Base-by-base conservation (phyloP, 176 grass and related monocot genomes). In the Otatea glauca region DNA sequence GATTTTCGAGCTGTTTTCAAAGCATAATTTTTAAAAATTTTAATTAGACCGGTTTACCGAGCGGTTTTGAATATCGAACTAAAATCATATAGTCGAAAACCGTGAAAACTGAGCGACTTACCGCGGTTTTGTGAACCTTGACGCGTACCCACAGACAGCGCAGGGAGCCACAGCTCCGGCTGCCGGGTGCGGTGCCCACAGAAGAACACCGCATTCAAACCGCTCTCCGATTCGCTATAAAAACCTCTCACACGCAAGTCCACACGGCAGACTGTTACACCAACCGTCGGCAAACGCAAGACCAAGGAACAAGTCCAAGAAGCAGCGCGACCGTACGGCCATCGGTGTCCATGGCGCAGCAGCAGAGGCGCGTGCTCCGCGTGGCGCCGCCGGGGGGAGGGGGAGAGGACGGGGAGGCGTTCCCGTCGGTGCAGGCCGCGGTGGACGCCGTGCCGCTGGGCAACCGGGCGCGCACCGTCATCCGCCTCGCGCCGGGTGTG, bases 401-500 rank as follows among this genome's bases (percentile, higher is more conserved):
- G 59, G 44, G 8, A 38, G 58, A 1, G 45, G 81, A 66, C 21
- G 79, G 41, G 74, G 84, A 79, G 49, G 51, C 69, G 70, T 99
- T 90, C 84, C 47, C 83, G 42, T 91, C 78, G 64, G 91, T 99
- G 75, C 96, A 99, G 88, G 86, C 89, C 43, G 96, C 96, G 13
- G 86, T 99, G 45, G 93, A 99, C 61, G 88, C 96, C 23, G 93
- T 99, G 84, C 96, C 96, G 69, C 78, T 94, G 43, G 90, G 91
- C 60, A 99, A 99, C 86, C 75, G 86, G 59, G 78, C 60, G 65
- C 88, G 96, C 15, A 93, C 92, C 35, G 81, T 94, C 75, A 99
- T 99, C 83, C 83, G 86, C 70, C 66, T 99, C 45, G 84, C 88
- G 14, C 88, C 91, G 10, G 93, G 91, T 48, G 69, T 89, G 25